phyloP scores from a whole-genome alignment of 495 filamentous ascomycete genomes.

The Penicillium bovifimosum region DNA sequence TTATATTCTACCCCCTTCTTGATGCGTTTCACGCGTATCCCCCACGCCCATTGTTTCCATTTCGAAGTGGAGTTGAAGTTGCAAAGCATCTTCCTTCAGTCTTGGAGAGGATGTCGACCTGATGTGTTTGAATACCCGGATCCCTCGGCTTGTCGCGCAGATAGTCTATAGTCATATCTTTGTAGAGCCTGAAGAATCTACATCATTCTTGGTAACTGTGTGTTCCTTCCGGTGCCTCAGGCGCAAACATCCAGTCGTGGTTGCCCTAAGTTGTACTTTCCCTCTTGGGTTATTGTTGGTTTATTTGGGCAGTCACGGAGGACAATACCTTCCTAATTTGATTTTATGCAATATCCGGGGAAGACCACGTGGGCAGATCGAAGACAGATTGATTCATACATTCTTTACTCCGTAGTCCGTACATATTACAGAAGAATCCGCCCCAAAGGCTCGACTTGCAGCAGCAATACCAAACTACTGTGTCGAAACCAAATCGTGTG shows the following conservation, averaged over 20 bases:
- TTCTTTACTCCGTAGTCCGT: too few species aligned
- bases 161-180: conserved; percentile 5
- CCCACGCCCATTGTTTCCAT: background rate
- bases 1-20: background rate
- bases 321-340: too few species aligned
- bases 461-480: background rate
- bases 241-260: too few species aligned
- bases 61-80: background rate
- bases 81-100: conserved; percentile 4
- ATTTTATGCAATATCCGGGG: too few species aligned
- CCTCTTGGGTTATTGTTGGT: too few species aligned
- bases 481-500: background rate
- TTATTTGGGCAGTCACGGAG: too few species aligned
- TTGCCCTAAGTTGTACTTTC: too few species aligned
- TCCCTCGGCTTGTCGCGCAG: conserved; percentile 5
- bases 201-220: background rate
- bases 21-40: background rate
- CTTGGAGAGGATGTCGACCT: conserved; percentile 4
- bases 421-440: too few species aligned
- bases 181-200: conserved; percentile 6
- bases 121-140: conserved; percentile 16
- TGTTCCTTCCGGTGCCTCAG: background rate
- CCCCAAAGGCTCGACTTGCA: too few species aligned
- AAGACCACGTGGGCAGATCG: too few species aligned
- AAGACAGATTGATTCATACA: too few species aligned